Evolutionary conservation across 2,329 filamentous ascomycete species (phyloP).

Genomic region (Colletotrichum musicola): DNA sequence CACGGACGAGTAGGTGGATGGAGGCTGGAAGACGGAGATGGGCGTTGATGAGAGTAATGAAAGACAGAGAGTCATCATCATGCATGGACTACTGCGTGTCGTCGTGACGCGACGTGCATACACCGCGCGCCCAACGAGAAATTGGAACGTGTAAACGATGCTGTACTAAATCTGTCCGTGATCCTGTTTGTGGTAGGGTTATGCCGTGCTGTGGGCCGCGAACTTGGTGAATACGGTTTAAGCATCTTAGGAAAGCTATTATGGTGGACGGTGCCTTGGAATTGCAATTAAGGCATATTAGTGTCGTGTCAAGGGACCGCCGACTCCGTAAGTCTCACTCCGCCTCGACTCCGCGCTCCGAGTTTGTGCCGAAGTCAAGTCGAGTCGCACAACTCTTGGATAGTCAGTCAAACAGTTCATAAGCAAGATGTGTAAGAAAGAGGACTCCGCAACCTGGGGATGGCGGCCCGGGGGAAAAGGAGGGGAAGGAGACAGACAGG

Average conservation of each 20-base stretch:
- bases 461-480: background rate
- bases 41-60: background rate
- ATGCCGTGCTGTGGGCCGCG: background rate
- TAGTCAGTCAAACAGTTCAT: no score
- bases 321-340: background rate
- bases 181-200: background rate
- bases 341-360: slow-evolving; percentile 4
- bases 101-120: background rate
- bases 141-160: background rate
- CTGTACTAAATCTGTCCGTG: background rate
- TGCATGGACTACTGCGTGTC: background rate
- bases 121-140: background rate
- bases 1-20: background rate
- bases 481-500: background rate
- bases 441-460: slow-evolving; percentile 15
- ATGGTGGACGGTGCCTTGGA: background rate
- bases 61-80: background rate
- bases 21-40: background rate
- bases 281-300: slow-evolving; percentile 1
- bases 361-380: slow-evolving; percentile 6
- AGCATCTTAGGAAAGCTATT: background rate
- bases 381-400: background rate
- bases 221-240: background rate
- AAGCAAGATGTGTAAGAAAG: no score
- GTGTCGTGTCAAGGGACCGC: background rate